Base-by-base conservation (phyloP, 352 stramenopile species). In the Phytophthora pluvialis region DNA sequence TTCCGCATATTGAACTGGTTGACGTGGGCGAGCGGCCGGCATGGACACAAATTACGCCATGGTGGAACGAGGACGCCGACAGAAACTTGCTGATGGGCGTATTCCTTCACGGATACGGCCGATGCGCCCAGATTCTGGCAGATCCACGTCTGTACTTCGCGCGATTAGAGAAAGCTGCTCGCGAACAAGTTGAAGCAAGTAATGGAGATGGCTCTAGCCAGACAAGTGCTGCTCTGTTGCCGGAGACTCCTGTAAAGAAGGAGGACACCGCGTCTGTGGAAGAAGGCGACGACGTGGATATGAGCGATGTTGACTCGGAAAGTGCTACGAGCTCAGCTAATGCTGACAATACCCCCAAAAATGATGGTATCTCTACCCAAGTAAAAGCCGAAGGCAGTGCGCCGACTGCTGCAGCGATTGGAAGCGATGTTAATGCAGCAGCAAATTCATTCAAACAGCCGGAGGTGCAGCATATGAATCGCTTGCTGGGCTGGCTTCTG, bases 401-500 rank as follows among this genome's bases (percentile, higher is more conserved):
- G n/a, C 10, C 21, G 21, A 21, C 21, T 53, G 12, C 38, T 45
- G 26, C 47, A 13, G 40, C 48, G 16, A n/a, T 4, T 45, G 51
- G 16, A 16, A 67, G 48, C 18, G 58, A 52, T 47, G 50, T 44
- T 5, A 35, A 36, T 11, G 26, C 53, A 38, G 45, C 49, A n/a
- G 61, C 75, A 4, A 77, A 74, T 43, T 81, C 79, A 33, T 96
- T 93, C 55, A 94, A 93, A 66, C 86, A 94, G 59, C 88, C 88
- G 0, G 88, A 96, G 54, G 88, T 96, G 56, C 88, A 96, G 63
- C 82, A 91, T 52, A 96, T 96, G 88, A 96, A 96, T 60, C 85
- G 88, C 1, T 64, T 96, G 51, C 67, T 96, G 32, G 80, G 90
- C 36, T 96, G 88, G 88, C 65, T 96, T 21, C 65, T 96, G 26